Conservation (phyloP, 768 basidiomycete genomes). For the Mycena metata region DNA sequence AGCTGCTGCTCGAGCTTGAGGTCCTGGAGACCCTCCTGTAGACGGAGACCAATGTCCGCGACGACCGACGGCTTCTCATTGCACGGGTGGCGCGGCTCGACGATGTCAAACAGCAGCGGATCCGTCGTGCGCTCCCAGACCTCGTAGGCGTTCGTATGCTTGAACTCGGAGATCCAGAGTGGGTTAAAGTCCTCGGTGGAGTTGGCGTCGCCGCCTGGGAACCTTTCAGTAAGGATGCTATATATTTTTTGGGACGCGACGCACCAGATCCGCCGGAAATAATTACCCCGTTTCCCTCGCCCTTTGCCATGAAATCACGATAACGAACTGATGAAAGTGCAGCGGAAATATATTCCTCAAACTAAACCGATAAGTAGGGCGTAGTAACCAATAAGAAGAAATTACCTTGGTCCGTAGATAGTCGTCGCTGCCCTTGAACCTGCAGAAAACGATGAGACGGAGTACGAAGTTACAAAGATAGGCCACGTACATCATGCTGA, state of each 20-base stretch:
- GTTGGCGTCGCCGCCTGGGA: slow-evolving; percentile 65
- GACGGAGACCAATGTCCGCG: slow-evolving; percentile 90
- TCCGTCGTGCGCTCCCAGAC: slow-evolving; percentile 95
- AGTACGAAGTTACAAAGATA: not conserved
- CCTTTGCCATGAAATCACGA: slow-evolving; percentile 84
- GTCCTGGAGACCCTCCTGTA: slow-evolving; percentile 95
- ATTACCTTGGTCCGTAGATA: slow-evolving; percentile 88
- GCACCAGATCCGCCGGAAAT: slow-evolving; percentile 75
- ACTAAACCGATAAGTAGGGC: slow-evolving; percentile 55
- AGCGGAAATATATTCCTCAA: slow-evolving; percentile 95
- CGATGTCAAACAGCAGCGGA: slow-evolving; percentile 92
- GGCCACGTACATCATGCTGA: slow-evolving; percentile 73
- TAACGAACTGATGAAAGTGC: slow-evolving; percentile 92
- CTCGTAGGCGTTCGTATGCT: slow-evolving; percentile 86
- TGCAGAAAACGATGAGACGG: slow-evolving; percentile 44
- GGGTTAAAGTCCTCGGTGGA: slow-evolving; percentile 87
- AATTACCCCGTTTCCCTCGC: slow-evolving; percentile 71
- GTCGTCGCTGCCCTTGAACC: slow-evolving; percentile 97
- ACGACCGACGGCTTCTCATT: slow-evolving; percentile 91
- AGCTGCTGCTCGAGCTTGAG: slow-evolving; percentile 93
- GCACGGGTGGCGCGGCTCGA: slow-evolving; percentile 96
- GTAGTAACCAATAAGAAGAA: not conserved
- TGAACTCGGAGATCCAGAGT: slow-evolving; percentile 91
- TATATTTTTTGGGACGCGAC: slow-evolving; percentile 31
- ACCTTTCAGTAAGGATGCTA: slow-evolving; percentile 13